Base-by-base conservation (phyloP, 805 yeast species). In the Wickerhamia fluorescens region DNA sequence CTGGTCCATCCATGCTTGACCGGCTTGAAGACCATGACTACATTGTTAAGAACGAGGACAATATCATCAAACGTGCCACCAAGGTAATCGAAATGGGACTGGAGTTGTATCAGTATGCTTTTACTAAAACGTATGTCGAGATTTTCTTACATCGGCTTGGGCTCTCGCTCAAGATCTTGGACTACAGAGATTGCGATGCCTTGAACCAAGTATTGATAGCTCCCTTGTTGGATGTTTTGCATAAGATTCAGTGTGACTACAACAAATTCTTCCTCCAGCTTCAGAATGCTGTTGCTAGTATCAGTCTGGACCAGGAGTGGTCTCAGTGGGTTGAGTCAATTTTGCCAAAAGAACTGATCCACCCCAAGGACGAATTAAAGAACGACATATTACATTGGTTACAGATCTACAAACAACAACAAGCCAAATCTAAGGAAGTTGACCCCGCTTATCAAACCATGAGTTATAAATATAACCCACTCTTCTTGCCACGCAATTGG, bases 401-500 rank as follows among this genome's bases (percentile, higher is more conserved):
- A 6, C 48, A 51, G 0, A 38, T 42, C 2, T 85, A 73, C 51
- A 55, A 51, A 16, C 49, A 49, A 3, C 60, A 79, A 25, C 47
- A 75, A 7, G 37, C 33, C 0, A 68, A 68, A 25, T 53, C 63
- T 6, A 47, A 45, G 11, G 40, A 59, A 0, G 47, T 56, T 16
- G 71, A 68, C 31, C n/a, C n/a, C n/a, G n/a, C n/a, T n/a, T n/a
- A n/a, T n/a, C 28, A 36, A 10, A 16, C 27, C 2, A 41, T 61
- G 3, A 73, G 86, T 27, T 47, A 56, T 5, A 30, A 41, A 3
- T 60, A 56, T 27, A 92, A 89, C 45, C 98, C 97, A 3, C 48
- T 73, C 20, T 89, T 89, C 46, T 68, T 82, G 5, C 92, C 95
- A 13, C 68, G 89, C 35, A 82, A 77, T 38, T 85, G 94, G 87